Evolutionary conservation across 768 basidiomycete genomes (phyloP).

Genomic region (Suillus weaverae): DNA sequence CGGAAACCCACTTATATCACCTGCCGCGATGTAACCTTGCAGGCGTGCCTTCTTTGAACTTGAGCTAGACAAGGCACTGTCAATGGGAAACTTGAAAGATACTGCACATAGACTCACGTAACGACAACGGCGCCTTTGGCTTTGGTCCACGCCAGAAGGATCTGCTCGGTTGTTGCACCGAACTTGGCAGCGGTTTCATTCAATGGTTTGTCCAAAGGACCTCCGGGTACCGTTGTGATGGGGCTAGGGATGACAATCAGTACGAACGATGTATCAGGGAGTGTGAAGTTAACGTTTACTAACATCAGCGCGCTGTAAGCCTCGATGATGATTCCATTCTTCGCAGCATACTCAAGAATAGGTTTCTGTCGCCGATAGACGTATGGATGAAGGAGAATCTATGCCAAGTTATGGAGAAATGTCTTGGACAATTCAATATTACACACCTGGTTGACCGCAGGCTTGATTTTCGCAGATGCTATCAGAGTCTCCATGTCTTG

Average conservation of each 20-base stretch:
- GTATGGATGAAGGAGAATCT: slow-evolving; percentile 76
- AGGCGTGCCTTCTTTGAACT: slow-evolving; percentile 68
- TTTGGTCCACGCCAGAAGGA: slow-evolving; percentile 31
- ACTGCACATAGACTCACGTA: slow-evolving; percentile 43
- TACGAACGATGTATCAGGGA: slow-evolving; percentile 42
- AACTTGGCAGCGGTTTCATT: slow-evolving; percentile 43
- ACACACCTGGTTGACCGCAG: slow-evolving; percentile 64
- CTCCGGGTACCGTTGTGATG: slow-evolving; percentile 56
- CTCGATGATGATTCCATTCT: slow-evolving; percentile 65
- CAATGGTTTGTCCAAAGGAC: slow-evolving; percentile 63
- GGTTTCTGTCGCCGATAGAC: slow-evolving; percentile 53
- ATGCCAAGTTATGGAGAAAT: background rate
- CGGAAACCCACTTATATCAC: slow-evolving; percentile 59
- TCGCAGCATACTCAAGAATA: slow-evolving; percentile 55
- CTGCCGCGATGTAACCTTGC: slow-evolving; percentile 66
- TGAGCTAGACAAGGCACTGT: slow-evolving; percentile 38
- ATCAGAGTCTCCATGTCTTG: slow-evolving; percentile 55
- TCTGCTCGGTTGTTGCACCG: background rate
- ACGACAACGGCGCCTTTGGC: slow-evolving; percentile 65
- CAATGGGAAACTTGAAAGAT: background rate
- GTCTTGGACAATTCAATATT: slow-evolving; percentile 1
- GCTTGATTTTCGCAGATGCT: slow-evolving; percentile 57
- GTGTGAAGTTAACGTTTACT: background rate
- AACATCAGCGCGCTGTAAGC: slow-evolving; percentile 52
- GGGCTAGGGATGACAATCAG: slow-evolving; percentile 20